phyloP scores from a whole-genome alignment of 768 basidiomycete species.

The Kwoniella dendrophila region DNA sequence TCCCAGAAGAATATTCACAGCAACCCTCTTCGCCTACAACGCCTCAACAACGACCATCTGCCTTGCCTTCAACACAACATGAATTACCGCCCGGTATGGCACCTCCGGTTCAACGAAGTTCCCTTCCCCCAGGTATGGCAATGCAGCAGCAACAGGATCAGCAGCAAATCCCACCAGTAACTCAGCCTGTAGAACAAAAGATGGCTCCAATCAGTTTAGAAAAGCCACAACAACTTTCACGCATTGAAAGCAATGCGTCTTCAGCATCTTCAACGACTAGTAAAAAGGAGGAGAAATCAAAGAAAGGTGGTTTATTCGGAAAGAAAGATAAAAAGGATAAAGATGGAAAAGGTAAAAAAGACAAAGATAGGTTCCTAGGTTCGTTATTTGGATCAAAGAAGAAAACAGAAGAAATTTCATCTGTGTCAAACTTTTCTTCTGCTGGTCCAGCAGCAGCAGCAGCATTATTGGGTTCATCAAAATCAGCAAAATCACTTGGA shows the following conservation, averaged over 20 bases:
- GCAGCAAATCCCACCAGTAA: slow-evolving; percentile 6
- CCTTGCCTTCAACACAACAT: slow-evolving; percentile 8
- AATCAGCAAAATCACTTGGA: slow-evolving; percentile 67
- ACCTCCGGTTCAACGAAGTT: slow-evolving; percentile 31
- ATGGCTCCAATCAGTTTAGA: slow-evolving; percentile 25
- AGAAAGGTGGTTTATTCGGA: slow-evolving; percentile 48
- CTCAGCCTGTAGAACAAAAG: slow-evolving; percentile 5
- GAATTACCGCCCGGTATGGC: slow-evolving; percentile 51
- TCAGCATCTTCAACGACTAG: slow-evolving; percentile 18
- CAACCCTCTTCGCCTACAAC: slow-evolving; percentile 20
- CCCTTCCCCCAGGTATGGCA: slow-evolving; percentile 37
- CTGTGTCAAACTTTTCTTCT: slow-evolving; percentile 44
- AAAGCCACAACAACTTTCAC: slow-evolving; percentile 31
- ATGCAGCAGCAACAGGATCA: slow-evolving; percentile 31
- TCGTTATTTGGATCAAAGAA: slow-evolving; percentile 87
- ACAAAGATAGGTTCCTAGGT: slow-evolving; percentile 76
- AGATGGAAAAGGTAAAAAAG: slow-evolving; percentile 58
- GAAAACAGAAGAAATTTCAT: slow-evolving; percentile 62
- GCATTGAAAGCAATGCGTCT: slow-evolving; percentile 30
- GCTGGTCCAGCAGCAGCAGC: slow-evolving; percentile 82
- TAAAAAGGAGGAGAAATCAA: slow-evolving; percentile 49
- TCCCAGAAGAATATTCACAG: slow-evolving; percentile 22
- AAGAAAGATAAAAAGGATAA: slow-evolving; percentile 46
- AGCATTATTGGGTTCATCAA: slow-evolving; percentile 79
- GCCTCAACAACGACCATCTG: slow-evolving; percentile 12